phyloP scores from a whole-genome alignment of 768 basidiomycete species.

The Rhodotorula kratochvilovae region DNA sequence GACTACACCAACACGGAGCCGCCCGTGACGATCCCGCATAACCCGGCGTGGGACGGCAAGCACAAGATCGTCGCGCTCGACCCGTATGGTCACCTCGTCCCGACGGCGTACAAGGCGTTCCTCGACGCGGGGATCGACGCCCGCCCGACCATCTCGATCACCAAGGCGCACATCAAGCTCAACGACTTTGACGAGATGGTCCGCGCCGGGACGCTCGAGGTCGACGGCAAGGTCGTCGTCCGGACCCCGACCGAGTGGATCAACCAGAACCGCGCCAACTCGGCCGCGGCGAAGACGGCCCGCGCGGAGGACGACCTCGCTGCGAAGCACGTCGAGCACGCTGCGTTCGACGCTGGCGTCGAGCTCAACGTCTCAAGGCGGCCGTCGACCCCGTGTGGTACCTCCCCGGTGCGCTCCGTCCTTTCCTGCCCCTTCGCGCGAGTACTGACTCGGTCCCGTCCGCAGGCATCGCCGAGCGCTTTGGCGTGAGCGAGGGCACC shows the following conservation, averaged over 20 bases:
- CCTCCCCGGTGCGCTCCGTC: slow-evolving; percentile 56
- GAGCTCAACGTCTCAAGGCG: slow-evolving; percentile 85
- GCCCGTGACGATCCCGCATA: slow-evolving; percentile 69
- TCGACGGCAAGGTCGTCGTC: slow-evolving; percentile 80
- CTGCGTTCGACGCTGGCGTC: slow-evolving; percentile 59
- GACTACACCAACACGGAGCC: slow-evolving; percentile 80
- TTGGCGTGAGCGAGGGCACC: slow-evolving; percentile 64
- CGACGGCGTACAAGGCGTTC: slow-evolving; percentile 62
- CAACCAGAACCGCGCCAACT: slow-evolving; percentile 35
- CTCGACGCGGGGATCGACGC: slow-evolving; percentile 69
- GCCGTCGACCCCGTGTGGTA: slow-evolving; percentile 97
- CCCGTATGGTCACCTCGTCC: slow-evolving; percentile 86
- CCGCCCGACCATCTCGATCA: slow-evolving; percentile 86
- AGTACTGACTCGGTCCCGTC: no score
- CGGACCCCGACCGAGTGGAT: slow-evolving; percentile 58
- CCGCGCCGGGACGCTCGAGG: slow-evolving; percentile 62
- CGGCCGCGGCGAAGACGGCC: slow-evolving; percentile 61
- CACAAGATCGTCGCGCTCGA: slow-evolving; percentile 85
- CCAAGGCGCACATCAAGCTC: slow-evolving; percentile 86
- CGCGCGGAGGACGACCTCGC: slow-evolving; percentile 52
- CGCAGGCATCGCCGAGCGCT: slow-evolving; percentile 73
- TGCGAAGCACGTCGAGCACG: slow-evolving; percentile 29
- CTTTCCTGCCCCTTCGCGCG: no score
- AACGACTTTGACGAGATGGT: slow-evolving; percentile 82
- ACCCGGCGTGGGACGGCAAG: slow-evolving; percentile 70